Conservation (phyloP, 257 asterid genomes). For the Parsonsia alboflavescens region DNA sequence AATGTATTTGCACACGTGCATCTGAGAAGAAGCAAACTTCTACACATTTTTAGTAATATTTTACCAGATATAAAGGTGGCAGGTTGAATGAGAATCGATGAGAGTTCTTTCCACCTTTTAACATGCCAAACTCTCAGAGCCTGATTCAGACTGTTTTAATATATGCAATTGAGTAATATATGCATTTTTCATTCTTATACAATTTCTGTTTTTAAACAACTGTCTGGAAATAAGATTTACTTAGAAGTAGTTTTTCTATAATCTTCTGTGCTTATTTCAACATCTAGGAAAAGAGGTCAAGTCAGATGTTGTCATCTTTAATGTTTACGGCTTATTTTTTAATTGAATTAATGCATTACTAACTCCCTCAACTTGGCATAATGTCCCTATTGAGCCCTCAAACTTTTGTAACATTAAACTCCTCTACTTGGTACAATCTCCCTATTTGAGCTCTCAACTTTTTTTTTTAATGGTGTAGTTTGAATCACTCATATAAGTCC, state of each 20-base stretch:
- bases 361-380: no score
- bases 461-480: no score
- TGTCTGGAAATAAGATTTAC: neutral
- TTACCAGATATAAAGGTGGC: neutral
- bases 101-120: neutral
- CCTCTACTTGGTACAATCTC: no score
- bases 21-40: neutral
- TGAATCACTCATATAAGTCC: no score
- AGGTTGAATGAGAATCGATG: neutral
- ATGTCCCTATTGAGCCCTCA: no score
- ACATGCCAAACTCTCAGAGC: neutral
- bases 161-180: neutral
- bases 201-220: neutral
- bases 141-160: neutral
- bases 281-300: neutral
- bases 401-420: no score
- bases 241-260: neutral
- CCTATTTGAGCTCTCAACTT: no score
- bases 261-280: neutral
- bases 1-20: neutral
- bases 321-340: constrained; percentile 1
- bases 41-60: neutral
- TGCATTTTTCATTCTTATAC: neutral
- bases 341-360: no score
- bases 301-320: neutral